These are phyloP conservation scores for Angophora floribunda DNA, from an alignment of 345 rosid species.

Conservation along the genomic window DNA sequence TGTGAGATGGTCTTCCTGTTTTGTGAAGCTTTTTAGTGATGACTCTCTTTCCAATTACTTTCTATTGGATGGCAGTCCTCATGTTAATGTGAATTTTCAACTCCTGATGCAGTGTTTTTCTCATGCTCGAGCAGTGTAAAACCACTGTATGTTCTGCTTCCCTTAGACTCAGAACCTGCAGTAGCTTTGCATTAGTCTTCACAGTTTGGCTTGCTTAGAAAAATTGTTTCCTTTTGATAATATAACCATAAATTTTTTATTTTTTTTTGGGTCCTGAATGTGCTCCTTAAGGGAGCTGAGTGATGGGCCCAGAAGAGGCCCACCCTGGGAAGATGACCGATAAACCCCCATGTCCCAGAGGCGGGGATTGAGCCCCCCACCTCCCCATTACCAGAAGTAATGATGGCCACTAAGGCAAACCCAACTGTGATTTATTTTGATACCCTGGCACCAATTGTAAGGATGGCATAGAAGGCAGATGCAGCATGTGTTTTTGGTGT, in stretches of 20 bases:
- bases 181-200: background rate
- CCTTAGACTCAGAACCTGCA: background rate
- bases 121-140: background rate
- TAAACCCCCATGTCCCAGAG: background rate
- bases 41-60: background rate
- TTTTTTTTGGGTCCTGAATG: background rate
- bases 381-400: background rate
- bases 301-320: background rate
- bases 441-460: background rate
- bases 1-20: background rate
- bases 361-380: background rate
- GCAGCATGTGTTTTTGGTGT: background rate
- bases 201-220: background rate
- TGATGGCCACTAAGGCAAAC: background rate
- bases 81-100: background rate
- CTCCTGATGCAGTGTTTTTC: background rate
- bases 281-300: background rate
- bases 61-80: background rate
- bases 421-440: background rate
- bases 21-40: background rate
- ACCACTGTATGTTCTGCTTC: background rate
- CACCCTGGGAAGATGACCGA: background rate
- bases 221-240: background rate
- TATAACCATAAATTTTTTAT: background rate
- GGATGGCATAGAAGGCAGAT: background rate